Percentiles rank a stretch among this genome's conserved stretches.
phyloP scores from a whole-genome alignment of 345 rosid genomes.

The Noccaea bulbosa region DNA sequence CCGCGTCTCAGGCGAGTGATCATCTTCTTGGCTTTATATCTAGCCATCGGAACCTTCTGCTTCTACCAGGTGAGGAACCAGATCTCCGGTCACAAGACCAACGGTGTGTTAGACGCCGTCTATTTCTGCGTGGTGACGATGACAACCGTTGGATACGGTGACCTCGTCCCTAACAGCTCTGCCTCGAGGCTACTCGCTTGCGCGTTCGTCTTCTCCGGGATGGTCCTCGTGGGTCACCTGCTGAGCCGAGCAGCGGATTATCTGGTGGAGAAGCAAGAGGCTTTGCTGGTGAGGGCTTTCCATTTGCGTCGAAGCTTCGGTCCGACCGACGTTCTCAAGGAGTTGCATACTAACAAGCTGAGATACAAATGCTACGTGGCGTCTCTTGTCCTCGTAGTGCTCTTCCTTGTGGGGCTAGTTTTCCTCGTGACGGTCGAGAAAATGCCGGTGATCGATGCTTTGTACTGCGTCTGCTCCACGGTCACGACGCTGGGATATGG shows the following conservation, averaged over 20 bases:
- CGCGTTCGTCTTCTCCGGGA: conserved; percentile 76
- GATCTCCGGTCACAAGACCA: conserved; percentile 68
- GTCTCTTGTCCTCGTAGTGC: conserved; percentile 48
- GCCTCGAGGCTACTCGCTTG: conserved; percentile 71
- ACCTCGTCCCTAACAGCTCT: conserved; percentile 71
- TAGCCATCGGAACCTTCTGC: conserved; percentile 61
- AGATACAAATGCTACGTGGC: conserved; percentile 60
- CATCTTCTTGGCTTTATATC: conserved; percentile 50
- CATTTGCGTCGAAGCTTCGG: conserved; percentile 51
- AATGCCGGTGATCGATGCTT: conserved; percentile 55
- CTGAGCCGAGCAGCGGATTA: conserved; percentile 79
- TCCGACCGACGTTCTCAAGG: conserved; percentile 53
- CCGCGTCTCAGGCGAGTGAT: conserved; percentile 55
- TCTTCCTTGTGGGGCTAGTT: conserved; percentile 53
- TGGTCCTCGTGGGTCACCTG: conserved; percentile 69
- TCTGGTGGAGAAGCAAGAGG: conserved; percentile 85
- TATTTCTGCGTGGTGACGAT: conserved; percentile 84
- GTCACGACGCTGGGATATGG: conserved; percentile 89
- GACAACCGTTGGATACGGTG: conserved; percentile 98
- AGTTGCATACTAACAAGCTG: conserved; percentile 55
- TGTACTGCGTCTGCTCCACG: conserved; percentile 86
- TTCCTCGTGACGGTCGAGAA: conserved; percentile 56
- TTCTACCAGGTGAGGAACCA: conserved; percentile 61
- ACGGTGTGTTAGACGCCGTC: conserved; percentile 64
- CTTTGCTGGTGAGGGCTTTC: conserved; percentile 64